Evolutionary conservation across 306 rosid species (phyloP).

Genomic region (Cucumis hystrix): DNA sequence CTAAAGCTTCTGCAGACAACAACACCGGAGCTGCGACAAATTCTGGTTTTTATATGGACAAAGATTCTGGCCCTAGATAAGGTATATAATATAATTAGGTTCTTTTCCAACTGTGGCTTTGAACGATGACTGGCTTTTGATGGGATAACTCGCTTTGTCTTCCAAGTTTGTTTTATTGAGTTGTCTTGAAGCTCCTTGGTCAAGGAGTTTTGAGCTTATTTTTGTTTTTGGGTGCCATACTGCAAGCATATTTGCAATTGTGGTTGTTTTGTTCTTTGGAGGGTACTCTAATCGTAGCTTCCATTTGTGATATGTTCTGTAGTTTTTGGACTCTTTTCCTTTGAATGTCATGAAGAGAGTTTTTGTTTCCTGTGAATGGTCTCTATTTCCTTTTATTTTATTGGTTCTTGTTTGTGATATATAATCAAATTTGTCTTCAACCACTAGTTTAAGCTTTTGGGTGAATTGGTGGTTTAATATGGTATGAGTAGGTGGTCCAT

Average conservation of each 20-base stretch:
- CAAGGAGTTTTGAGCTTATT: not conserved
- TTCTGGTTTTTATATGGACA: conserved; percentile 98
- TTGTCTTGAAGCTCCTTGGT: not conserved
- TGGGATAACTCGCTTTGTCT: not conserved
- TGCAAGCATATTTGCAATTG: not conserved
- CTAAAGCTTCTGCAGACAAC: conserved; percentile 89
- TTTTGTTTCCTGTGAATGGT: not conserved
- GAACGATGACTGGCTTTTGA: not conserved
- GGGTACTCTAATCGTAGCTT: not conserved
- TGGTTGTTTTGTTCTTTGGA: not conserved
- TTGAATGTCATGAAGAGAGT: not conserved
- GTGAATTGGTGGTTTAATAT: too few relatives aligned
- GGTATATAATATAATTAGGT: conserved; percentile 25
- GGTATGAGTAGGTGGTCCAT: too few relatives aligned
- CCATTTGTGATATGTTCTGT: not conserved
- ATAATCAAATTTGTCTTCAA: too few relatives aligned
- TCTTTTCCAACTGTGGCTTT: conserved; percentile 1
- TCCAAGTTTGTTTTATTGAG: not conserved
- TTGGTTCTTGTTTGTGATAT: not conserved
- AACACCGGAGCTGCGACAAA: conserved; percentile 84
- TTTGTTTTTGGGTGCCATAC: not conserved
- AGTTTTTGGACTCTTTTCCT: not conserved
- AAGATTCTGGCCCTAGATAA: conserved; percentile 97
- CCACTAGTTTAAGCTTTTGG: too few relatives aligned
- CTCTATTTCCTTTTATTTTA: not conserved